Evolutionary conservation across 345 rosid genomes (phyloP), one percentile per base, ranked within the genome.

Genomic region (Conringia planisiliqua): DNA sequence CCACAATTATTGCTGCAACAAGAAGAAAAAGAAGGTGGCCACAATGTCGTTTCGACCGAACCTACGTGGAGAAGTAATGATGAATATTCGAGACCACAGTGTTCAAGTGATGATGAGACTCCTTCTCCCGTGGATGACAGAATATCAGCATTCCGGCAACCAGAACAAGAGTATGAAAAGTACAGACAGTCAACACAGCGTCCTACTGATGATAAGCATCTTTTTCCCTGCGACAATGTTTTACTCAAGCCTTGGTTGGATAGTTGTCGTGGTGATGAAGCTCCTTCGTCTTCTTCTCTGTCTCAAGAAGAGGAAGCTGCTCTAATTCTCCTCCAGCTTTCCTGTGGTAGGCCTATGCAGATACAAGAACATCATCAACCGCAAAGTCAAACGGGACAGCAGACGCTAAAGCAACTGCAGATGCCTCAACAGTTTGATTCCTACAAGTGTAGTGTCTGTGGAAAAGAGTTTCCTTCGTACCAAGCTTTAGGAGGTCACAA

Each of bases 401-500:
- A 10, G 38, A 10, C 24, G 27, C 62, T 24, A 12, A 8, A 39
- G 4, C 30, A 30, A 8, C 24, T 20, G 4, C 24, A 33, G 6
- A 24, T 3, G 60, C 18, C 7, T n/a, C 0, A 0, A 2, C 38
- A 9, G 54, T 12, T 4, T 39, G 54, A 80, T 32, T 62, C 65
- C 20, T 83, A 82, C 81, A 83, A 83, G 85, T 91, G 98, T 46
- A 56, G 82, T 18, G 88, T 94, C 1, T 94, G 97, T 73, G 67
- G 76, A 79, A 94, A 82, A 84, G 90, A 76, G 22, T 89, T 92
- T 73, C 11, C 84, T 35, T 88, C 99, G 17, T 92, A 88, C 77
- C 99, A 92, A 73, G 99, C 97, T 61, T 79, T 94, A 17, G 98
- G 98, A 1, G 98, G 98, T 4, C 98, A 91, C 84, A 94, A 90